These are phyloP conservation scores for Debaryomyces psychrophilus DNA, from an alignment of 1,139 yeast species.

Conservation along the genomic window DNA sequence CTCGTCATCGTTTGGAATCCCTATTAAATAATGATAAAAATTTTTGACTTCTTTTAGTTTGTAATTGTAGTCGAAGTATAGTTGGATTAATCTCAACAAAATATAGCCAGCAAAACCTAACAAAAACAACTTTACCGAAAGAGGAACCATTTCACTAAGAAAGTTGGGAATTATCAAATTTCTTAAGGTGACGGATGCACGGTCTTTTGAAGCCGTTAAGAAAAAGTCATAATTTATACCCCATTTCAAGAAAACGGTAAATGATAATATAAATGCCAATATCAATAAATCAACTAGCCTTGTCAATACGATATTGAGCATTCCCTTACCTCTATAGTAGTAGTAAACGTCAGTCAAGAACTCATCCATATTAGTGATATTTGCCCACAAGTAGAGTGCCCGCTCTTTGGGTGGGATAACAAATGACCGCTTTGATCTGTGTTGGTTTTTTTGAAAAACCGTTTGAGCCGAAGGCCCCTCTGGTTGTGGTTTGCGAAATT, in stretches of 20 bases:
- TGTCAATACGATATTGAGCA: slow-evolving; percentile 69
- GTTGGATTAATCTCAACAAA: slow-evolving; percentile 58
- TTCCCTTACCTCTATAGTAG: slow-evolving; percentile 85
- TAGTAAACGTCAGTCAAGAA: slow-evolving; percentile 81
- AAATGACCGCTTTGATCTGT: slow-evolving; percentile 17
- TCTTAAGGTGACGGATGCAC: slow-evolving; percentile 29
- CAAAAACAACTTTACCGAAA: slow-evolving; percentile 57
- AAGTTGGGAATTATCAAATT: slow-evolving; percentile 66
- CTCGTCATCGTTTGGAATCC: slow-evolving; percentile 71
- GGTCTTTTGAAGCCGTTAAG: slow-evolving; percentile 22
- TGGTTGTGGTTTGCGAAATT: slow-evolving; percentile 13
- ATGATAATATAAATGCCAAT: slow-evolving; percentile 72
- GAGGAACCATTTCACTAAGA: slow-evolving; percentile 51
- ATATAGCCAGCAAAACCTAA: slow-evolving; percentile 66
- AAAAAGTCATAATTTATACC: slow-evolving; percentile 70
- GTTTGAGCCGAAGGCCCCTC: slow-evolving; percentile 17
- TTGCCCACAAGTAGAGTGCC: slow-evolving; percentile 96
- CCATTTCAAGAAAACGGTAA: slow-evolving; percentile 78
- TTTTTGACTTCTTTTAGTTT: slow-evolving; percentile 64
- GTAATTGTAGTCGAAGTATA: slow-evolving; percentile 52
- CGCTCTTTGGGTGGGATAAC: slow-evolving; percentile 66
- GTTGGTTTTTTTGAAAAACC: slow-evolving; percentile 17
- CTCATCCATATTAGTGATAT: slow-evolving; percentile 85
- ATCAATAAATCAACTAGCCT: slow-evolving; percentile 70
- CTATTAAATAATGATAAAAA: slow-evolving; percentile 67